Conservation (phyloP, 2,329 filamentous ascomycete species). For the Talaromyces piceae region DNA sequence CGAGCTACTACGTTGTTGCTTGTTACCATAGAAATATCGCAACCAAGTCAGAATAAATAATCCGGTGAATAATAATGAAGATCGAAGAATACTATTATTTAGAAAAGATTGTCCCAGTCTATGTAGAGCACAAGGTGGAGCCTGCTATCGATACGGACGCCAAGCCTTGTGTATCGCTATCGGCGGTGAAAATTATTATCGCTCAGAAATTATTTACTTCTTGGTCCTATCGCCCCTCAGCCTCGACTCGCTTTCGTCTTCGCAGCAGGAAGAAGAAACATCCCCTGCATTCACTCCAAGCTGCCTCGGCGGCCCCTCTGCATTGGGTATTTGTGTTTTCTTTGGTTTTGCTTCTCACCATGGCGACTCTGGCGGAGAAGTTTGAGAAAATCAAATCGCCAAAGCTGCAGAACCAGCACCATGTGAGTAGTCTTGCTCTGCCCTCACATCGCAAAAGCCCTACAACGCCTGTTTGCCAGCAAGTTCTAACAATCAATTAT, state of each 20-base stretch:
- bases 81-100: background rate
- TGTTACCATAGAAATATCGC: background rate
- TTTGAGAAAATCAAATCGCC: slow-evolving; percentile 96
- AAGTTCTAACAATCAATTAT: background rate
- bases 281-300: slow-evolving; percentile 5
- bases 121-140: too few species aligned
- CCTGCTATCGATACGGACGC: slow-evolving; percentile 11
- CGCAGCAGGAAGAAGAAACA: background rate
- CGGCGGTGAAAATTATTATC: slow-evolving; percentile 23
- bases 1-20: background rate
- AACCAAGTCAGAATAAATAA: too few species aligned
- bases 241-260: slow-evolving; percentile 3
- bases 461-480: slow-evolving; percentile 1
- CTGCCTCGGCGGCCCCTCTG: slow-evolving; percentile 18
- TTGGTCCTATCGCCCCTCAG: slow-evolving; percentile 19
- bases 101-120: background rate
- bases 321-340: background rate
- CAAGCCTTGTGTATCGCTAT: slow-evolving; percentile 22
- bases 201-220: slow-evolving; percentile 15
- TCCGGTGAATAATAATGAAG: slow-evolving; percentile 15
- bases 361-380: slow-evolving; percentile 72
- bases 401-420: slow-evolving; percentile 90
- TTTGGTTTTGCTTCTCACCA: slow-evolving; percentile 24
- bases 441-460: background rate
- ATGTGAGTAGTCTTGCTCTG: slow-evolving; percentile 48